Evolutionary conservation across 2,329 filamentous ascomycete genomes (phyloP), one percentile per base, ranked within the genome.

Genomic region (Fusarium liriodendri): DNA sequence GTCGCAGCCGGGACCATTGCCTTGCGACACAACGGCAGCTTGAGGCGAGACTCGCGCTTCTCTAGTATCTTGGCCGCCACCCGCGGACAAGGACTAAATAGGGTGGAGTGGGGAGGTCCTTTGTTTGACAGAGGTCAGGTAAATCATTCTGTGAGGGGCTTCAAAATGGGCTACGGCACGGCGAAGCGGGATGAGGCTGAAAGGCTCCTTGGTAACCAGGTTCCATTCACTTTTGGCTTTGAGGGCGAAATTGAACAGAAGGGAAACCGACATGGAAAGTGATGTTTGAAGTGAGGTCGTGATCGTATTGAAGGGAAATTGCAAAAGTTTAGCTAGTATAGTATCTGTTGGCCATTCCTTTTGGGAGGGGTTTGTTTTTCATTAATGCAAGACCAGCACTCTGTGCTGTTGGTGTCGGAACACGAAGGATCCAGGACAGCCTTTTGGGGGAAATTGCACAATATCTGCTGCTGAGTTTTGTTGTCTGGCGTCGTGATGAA

Each of bases 361-460:
- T 42, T 27, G 16, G 16, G 42, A 18, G 57, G 18, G 11, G 37
- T 13, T n/a, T 13, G 32, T 9, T 20, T 5, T 32, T 27, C 42
- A 16, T 55, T 25, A 14, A 22, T 14, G 35, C 64, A 67, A 8
- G 64, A 67, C 64, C 64, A 67, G 33, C 64, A 67, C 18, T 29
- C 20, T 18, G 59, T 63, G 16, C 18, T 38, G n/a, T 54, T 55
- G 16, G 32, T 1, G 38, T 54, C 75, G 11, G 20, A n/a, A 20
- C 55, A 66, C 2, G 38, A 22, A 27, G 32, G 67, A n/a, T 65
- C 37, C 65, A 80, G 84, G 74, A 22, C 76, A 70, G 80, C 70
- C 16, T 75, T 76, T 52, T 77, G 72, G 3, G 79, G 77, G 65
- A 79, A 82, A 45, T 78, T 78, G 72, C 86, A 88, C 63, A 87